Evolutionary conservation across 768 basidiomycete species (phyloP).

Genomic region (Rhodotorula diobovata): DNA sequence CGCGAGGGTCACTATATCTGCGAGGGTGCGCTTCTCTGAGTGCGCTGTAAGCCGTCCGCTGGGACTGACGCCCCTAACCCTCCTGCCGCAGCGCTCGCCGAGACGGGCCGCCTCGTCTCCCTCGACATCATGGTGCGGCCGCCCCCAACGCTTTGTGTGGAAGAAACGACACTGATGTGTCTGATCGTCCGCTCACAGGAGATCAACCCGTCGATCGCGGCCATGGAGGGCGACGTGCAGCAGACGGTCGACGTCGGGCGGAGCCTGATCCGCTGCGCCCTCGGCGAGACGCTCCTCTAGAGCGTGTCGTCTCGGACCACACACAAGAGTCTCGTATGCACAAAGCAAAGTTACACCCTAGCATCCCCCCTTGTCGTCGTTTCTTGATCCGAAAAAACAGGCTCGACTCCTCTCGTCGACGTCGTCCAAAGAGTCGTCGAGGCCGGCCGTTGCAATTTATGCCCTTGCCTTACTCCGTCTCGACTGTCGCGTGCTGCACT

Average conservation of each 20-base stretch:
- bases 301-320: background rate
- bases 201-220: constrained; percentile 89
- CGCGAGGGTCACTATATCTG: constrained; percentile 98
- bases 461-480: too few relatives aligned
- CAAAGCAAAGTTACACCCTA: background rate
- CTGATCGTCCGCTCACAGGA: constrained; percentile 81
- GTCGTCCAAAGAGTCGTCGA: too few relatives aligned
- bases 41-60: too few relatives aligned
- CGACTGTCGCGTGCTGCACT: too few relatives aligned
- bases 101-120: constrained; percentile 86
- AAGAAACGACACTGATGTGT: constrained; percentile 86
- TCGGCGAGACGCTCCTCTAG: constrained; percentile 49
- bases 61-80: background rate
- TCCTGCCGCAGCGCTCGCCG: constrained; percentile 66
- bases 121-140: constrained; percentile 82
- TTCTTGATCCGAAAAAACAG: too few relatives aligned
- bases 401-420: too few relatives aligned
- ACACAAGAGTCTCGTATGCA: too few relatives aligned
- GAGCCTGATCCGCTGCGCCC: constrained; percentile 72
- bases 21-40: constrained; percentile 61
- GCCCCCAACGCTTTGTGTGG: constrained; percentile 47
- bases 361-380: too few relatives aligned
- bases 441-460: too few relatives aligned
- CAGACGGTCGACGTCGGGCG: constrained; percentile 89
- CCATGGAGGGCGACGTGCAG: constrained; percentile 59